Conservation (phyloP, 2,329 filamentous ascomycete genomes). For the Aureobasidium sp. region DNA sequence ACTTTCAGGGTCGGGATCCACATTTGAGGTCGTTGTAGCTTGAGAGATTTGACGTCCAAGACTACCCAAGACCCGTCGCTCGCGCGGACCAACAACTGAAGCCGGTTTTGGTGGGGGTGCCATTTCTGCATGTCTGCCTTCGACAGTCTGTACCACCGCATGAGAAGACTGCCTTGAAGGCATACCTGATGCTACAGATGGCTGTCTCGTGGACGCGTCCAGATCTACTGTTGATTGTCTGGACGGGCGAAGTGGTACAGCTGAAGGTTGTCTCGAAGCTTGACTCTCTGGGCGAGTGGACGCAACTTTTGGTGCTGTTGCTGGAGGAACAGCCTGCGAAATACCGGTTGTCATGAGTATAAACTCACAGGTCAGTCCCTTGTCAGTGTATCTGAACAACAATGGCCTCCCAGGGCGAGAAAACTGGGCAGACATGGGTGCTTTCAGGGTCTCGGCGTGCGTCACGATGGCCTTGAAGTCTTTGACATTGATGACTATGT, state of each 20-base stretch:
- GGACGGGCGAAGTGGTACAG: not conserved
- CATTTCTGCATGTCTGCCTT: constrained; percentile 7
- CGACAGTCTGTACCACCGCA: not conserved
- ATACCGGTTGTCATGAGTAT: constrained; percentile 77
- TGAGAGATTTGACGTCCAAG: constrained; percentile 15
- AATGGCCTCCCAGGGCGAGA: constrained; percentile 63
- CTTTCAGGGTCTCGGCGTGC: constrained; percentile 61
- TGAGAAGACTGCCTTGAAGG: constrained; percentile 1
- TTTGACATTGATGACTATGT: constrained; percentile 73
- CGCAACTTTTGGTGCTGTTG: constrained; percentile 26
- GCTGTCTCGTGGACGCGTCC: not conserved
- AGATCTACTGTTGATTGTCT: not conserved
- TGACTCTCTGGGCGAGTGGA: constrained; percentile 26
- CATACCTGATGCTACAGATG: constrained; percentile 7
- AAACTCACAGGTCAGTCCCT: constrained; percentile 64
- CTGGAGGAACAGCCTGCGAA: constrained; percentile 26
- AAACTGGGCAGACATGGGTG: constrained; percentile 59
- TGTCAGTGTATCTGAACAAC: constrained; percentile 57
- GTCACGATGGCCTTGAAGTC: constrained; percentile 72
- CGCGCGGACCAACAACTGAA: constrained; percentile 12
- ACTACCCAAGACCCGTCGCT: constrained; percentile 20
- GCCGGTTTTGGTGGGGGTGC: constrained; percentile 14
- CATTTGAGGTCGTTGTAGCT: constrained; percentile 46
- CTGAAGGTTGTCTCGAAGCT: constrained; percentile 23
- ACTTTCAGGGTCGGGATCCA: constrained; percentile 57